Conservation (phyloP, 2,329 filamentous ascomycete species). For the Trichophyton rubrum region DNA sequence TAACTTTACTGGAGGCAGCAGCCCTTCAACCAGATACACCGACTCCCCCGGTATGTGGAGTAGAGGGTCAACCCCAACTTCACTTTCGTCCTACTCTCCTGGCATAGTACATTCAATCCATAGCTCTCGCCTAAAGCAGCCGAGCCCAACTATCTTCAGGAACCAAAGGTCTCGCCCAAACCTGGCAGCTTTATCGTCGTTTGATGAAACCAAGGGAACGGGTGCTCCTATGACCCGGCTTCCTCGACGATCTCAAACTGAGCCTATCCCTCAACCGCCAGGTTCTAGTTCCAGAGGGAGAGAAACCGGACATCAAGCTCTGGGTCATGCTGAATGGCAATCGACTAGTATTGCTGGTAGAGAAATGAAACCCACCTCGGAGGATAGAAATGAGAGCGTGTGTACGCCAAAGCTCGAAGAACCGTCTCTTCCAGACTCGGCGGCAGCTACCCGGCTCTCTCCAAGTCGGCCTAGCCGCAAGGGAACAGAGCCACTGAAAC, state of each 20-base stretch:
- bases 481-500: slow-evolving; percentile 50
- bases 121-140: slow-evolving; percentile 25
- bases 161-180: slow-evolving; percentile 16
- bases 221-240: neutral
- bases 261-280: slow-evolving; percentile 2
- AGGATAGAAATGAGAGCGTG: neutral
- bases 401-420: neutral
- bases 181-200: slow-evolving; percentile 12
- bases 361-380: neutral
- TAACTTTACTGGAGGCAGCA: slow-evolving; percentile 29
- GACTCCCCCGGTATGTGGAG: slow-evolving; percentile 37
- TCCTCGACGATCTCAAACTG: slow-evolving; percentile 8
- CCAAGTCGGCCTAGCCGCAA: slow-evolving; percentile 52
- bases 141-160: slow-evolving; percentile 28
- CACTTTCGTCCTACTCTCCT: slow-evolving; percentile 39
- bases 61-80: slow-evolving; percentile 37
- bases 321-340: neutral
- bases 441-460: neutral
- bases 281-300: neutral
- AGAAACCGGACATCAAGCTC: neutral
- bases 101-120: slow-evolving; percentile 33
- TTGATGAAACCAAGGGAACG: slow-evolving; percentile 8
- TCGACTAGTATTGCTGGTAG: neutral
- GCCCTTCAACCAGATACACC: slow-evolving; percentile 35
- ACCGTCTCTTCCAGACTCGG: neutral